Conservation (phyloP, 1,284 basidiomycete genomes). For the Schizopora paradoxa region DNA sequence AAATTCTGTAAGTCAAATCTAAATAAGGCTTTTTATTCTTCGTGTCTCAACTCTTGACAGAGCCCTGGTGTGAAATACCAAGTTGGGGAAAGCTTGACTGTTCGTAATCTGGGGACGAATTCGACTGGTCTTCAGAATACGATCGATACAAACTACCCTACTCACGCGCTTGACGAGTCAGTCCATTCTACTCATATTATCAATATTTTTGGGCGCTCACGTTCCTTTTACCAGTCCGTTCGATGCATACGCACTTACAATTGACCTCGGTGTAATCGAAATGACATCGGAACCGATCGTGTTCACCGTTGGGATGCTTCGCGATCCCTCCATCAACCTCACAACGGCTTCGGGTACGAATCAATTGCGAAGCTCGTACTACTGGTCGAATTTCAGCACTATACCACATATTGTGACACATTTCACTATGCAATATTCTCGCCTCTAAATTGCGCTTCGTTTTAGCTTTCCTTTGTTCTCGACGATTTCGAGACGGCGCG, state of each 20-base stretch:
- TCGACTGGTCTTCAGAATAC: conserved; percentile 30
- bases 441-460: conserved; percentile 10
- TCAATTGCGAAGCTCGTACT: conserved; percentile 31
- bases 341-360: conserved; percentile 19
- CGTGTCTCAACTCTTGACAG: conserved; percentile 19
- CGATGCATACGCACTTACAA: conserved; percentile 26
- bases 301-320: conserved; percentile 36
- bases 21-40: too few relatives aligned
- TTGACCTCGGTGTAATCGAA: conserved; percentile 26
- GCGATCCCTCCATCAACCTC: conserved; percentile 36
- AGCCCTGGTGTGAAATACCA: conserved; percentile 28
- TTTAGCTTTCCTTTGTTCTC: conserved; percentile 35
- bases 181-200: conserved; percentile 16
- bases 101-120: conserved; percentile 28
- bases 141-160: conserved; percentile 28
- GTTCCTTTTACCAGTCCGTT: background rate
- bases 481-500: conserved; percentile 32
- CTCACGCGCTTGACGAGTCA: conserved; percentile 29
- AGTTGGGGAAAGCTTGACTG: conserved; percentile 27
- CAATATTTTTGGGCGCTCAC: conserved; percentile 14
- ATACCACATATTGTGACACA: background rate
- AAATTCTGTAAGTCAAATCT: too few relatives aligned
- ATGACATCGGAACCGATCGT: conserved; percentile 29
- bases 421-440: background rate
- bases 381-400: conserved; percentile 21